A percentile compares a stretch with the other conserved stretches of the same genome.
phyloP scores from a whole-genome alignment of 805 yeast species.

The Candida nanaspora region DNA sequence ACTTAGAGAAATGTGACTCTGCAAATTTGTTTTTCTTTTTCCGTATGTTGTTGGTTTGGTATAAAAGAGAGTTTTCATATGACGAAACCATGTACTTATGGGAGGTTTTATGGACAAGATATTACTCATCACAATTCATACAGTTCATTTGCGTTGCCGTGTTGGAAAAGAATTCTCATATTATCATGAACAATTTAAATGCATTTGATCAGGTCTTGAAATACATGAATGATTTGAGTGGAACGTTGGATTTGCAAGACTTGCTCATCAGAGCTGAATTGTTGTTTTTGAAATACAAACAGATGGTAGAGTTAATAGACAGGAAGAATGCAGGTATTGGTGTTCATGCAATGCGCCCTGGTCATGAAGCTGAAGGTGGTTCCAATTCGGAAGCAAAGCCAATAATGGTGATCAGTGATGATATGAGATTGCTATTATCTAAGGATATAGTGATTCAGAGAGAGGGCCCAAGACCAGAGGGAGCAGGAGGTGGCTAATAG shows the following conservation, averaged over 20 bases:
- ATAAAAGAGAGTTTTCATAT: constrained; percentile 82
- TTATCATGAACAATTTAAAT: constrained; percentile 63
- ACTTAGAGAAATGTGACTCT: constrained; percentile 81
- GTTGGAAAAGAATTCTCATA: constrained; percentile 77
- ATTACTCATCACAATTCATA: constrained; percentile 79
- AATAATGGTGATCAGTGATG: constrained; percentile 35
- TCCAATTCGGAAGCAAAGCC: constrained; percentile 5
- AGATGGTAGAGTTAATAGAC: constrained; percentile 76
- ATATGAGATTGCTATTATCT: constrained; percentile 53
- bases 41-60: constrained; percentile 94
- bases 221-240: constrained; percentile 85
- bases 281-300: constrained; percentile 69
- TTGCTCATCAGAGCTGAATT: constrained; percentile 79
- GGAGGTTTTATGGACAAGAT: constrained; percentile 92
- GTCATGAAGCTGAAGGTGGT: constrained; percentile 1
- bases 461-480: constrained; percentile 23
- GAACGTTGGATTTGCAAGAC: constrained; percentile 68
- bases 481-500: constrained; percentile 9
- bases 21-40: constrained; percentile 89
- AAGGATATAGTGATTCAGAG: constrained; percentile 55
- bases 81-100: constrained; percentile 73
- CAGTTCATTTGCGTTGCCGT: constrained; percentile 82
- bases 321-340: constrained; percentile 26
- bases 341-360: constrained; percentile 3
- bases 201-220: constrained; percentile 89